Base-by-base conservation (phyloP, 2,329 filamentous ascomycete genomes). In the Orbilia ellipsospora region DNA sequence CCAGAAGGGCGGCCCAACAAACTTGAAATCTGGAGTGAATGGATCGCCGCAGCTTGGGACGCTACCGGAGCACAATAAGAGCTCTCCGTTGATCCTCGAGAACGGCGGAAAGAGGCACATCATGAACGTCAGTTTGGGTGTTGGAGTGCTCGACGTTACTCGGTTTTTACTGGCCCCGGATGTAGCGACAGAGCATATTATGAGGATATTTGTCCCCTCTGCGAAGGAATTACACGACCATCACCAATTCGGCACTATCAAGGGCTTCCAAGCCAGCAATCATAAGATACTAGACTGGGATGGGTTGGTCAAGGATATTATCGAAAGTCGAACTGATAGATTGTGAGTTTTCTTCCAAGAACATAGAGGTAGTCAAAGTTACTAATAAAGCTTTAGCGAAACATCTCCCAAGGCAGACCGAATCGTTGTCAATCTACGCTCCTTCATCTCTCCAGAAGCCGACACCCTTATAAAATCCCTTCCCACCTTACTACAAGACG, bases 391-490 rank as follows among this genome's bases (percentile, higher is more conserved):
- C 16, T 73, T 23, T 73, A 80, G 78, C 72, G 90, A 90, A 79
- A 90, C 89, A 80, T 92, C 90, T 20, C 85, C 86, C 65, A 87
- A 88, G 65, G 89, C 92, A 23, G 93, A 94, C 80, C 88, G 92
- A 28, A 83, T 98, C 4, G 91, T 94, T 78, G 84, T 97, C 0
- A 90, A 92, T 74, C 84, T 97, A 13, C 91, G 90, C 78, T 87
- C 91, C 0, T 97, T 97, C 81, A 87, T 89, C 42, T 87, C 91
- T 79, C 85, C 88, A 0, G 93, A 98, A 79, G 89, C 93, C 0
- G 93, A 96, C 78, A 85, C 84, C 0, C 86, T 99, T 48, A 91
- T 98, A 80, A 92, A 91, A 80, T 89, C 90, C 56, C 97, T 93
- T 2, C 95, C 95, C 0, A 98, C 94, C 0, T 84, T 96, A 13